Conservation (phyloP, 1,139 yeast genomes). For the Pichia cactophila region DNA sequence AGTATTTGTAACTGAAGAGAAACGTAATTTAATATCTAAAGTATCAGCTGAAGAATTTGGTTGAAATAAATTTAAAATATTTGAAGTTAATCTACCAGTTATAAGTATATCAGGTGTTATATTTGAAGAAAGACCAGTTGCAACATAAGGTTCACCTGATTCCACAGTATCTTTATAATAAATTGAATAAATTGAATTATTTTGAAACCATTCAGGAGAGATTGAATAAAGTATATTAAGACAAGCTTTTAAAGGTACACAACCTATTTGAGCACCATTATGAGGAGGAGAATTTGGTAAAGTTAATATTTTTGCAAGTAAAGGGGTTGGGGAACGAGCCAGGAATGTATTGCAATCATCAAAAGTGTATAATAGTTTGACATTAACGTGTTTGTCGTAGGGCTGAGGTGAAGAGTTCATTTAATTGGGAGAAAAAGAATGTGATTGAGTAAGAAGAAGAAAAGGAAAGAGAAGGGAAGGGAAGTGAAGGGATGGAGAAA, state of each 20-base stretch:
- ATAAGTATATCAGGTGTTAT: constrained; percentile 34
- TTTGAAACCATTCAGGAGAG: constrained; percentile 52
- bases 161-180: constrained; percentile 69
- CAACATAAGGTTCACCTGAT: constrained; percentile 71
- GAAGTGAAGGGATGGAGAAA: not conserved
- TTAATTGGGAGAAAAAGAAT: not conserved
- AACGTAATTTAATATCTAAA: constrained; percentile 55
- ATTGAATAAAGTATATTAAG: constrained; percentile 42
- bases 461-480: not conserved
- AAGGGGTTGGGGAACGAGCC: constrained; percentile 43
- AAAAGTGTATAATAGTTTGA: constrained; percentile 55
- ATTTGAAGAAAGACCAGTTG: constrained; percentile 56
- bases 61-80: constrained; percentile 42
- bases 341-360: constrained; percentile 53
- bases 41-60: constrained; percentile 42
- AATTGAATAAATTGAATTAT: constrained; percentile 52
- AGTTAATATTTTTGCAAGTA: constrained; percentile 41
- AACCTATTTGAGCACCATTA: constrained; percentile 41
- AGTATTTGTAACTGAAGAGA: constrained; percentile 32
- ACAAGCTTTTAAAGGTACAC: constrained; percentile 47
- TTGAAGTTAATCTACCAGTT: constrained; percentile 69
- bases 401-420: constrained; percentile 13
- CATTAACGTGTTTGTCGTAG: constrained; percentile 21
- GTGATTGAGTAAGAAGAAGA: not conserved
- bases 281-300: constrained; percentile 30